Conservation (phyloP, 257 asterid genomes). For the Solanum corneliomulleri region DNA sequence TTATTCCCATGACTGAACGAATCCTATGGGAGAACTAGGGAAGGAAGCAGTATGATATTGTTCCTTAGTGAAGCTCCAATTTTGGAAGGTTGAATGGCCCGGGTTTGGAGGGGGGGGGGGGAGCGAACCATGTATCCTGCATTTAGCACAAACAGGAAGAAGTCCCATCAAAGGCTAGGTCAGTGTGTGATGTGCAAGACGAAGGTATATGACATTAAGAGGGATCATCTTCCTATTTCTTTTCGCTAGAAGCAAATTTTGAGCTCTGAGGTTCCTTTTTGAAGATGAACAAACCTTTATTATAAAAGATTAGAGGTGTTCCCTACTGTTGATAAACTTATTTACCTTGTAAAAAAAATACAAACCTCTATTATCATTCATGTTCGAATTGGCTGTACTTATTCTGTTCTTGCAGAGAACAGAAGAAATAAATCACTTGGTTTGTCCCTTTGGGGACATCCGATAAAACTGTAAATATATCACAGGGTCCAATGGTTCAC, state of each 20-base stretch:
- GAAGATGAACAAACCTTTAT: not conserved
- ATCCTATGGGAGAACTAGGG: not conserved
- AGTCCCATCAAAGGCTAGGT: not conserved
- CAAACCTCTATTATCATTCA: not conserved
- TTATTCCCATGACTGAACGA: not conserved
- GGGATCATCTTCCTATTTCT: not conserved
- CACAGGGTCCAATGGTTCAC: not conserved
- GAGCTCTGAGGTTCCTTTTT: not conserved
- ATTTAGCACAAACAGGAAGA: not conserved
- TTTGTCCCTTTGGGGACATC: constrained; percentile 22
- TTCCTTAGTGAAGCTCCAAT: not conserved
- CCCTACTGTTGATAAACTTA: not conserved
- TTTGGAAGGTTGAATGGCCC: not conserved
- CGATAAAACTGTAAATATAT: constrained; percentile 16
- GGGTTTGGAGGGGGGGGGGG: not conserved
- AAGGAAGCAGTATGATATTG: not conserved
- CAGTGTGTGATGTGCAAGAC: not conserved
- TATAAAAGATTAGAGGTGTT: not conserved
- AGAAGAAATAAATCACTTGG: not conserved
- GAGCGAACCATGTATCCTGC: not conserved
- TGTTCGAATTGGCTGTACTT: not conserved
- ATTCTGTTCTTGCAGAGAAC: not conserved
- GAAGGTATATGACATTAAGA: not conserved
- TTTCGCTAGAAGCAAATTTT: not conserved
- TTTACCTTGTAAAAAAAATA: not conserved